These are phyloP conservation scores for Strobilomyces dryophilus DNA, from an alignment of 768 basidiomycete species.

Conservation along the genomic window DNA sequence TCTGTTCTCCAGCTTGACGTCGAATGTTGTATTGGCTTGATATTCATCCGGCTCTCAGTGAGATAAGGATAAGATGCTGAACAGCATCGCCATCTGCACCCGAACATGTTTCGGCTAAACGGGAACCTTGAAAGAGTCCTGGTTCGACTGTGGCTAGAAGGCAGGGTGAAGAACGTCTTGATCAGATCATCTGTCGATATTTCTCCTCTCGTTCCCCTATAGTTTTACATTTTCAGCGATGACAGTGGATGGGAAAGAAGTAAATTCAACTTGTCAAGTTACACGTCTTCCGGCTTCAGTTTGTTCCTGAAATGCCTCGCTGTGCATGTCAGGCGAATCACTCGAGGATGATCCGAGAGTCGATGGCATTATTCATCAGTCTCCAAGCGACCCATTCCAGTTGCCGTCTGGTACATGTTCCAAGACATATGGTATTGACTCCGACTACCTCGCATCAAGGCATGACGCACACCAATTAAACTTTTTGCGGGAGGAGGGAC, in stretches of 20 bases:
- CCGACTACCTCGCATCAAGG: slow-evolving; percentile 7
- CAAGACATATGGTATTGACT: not conserved
- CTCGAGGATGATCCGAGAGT: slow-evolving; percentile 13
- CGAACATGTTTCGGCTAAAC: slow-evolving; percentile 4
- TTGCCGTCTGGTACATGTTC: not conserved
- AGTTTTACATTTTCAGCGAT: not conserved
- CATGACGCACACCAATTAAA: slow-evolving; percentile 19
- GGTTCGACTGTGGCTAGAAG: not conserved
- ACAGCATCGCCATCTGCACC: not conserved
- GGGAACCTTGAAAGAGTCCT: not conserved
- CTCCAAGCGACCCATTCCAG: not conserved
- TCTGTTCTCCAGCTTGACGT: not conserved
- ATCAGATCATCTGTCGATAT: not conserved
- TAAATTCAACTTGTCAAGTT: not conserved
- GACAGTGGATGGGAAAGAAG: not conserved
- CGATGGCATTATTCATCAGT: not conserved
- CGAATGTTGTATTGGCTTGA: not conserved
- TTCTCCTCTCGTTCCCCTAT: not conserved
- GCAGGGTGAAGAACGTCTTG: not conserved
- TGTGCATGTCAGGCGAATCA: not conserved
- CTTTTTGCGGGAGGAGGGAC: slow-evolving; percentile 8
- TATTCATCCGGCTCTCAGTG: not conserved
- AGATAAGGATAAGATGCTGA: slow-evolving; percentile 4
- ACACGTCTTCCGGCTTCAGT: not conserved
- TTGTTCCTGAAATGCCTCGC: not conserved